phyloP scores from a whole-genome alignment of 371 early-diverging fungal genomes.

The Mucor saturninus region DNA sequence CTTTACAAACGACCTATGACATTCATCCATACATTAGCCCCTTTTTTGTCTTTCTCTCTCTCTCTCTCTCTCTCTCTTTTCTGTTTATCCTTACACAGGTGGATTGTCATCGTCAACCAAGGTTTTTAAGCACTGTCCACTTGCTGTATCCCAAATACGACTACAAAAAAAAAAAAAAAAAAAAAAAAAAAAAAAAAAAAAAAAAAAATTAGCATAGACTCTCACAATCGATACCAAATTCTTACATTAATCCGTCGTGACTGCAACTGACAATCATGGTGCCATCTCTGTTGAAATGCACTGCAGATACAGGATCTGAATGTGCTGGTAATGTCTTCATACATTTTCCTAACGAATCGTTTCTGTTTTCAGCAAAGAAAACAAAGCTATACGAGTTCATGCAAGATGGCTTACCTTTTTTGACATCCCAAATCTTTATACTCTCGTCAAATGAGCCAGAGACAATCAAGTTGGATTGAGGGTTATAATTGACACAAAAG shows the following conservation, averaged over 20 bases:
- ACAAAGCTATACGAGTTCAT: too few relatives aligned
- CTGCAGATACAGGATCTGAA: conserved; percentile 95
- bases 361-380: background rate
- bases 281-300: conserved; percentile 96
- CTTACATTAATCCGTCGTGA: conserved; percentile 94
- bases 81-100: conserved; percentile 71
- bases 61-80: background rate
- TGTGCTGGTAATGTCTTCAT: conserved; percentile 92
- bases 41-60: background rate
- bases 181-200: background rate
- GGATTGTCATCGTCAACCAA: conserved; percentile 93
- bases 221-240: background rate
- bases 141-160: conserved; percentile 96
- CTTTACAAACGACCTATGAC: conserved; percentile 86
- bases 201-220: background rate
- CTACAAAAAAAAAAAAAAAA: conserved; percentile 39
- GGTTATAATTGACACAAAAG: conserved; percentile 96
- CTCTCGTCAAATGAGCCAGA: conserved; percentile 98
- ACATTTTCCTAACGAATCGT: conserved; percentile 67
- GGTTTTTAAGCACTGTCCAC: conserved; percentile 96
- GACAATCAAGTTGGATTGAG: conserved; percentile 90
- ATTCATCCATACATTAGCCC: too few relatives aligned
- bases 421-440: conserved; percentile 96
- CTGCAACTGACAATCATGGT: conserved; percentile 95
- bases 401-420: conserved; percentile 62